Conservation (phyloP, 2,329 filamentous ascomycete species). For the Berkeleyomyces basicola region DNA sequence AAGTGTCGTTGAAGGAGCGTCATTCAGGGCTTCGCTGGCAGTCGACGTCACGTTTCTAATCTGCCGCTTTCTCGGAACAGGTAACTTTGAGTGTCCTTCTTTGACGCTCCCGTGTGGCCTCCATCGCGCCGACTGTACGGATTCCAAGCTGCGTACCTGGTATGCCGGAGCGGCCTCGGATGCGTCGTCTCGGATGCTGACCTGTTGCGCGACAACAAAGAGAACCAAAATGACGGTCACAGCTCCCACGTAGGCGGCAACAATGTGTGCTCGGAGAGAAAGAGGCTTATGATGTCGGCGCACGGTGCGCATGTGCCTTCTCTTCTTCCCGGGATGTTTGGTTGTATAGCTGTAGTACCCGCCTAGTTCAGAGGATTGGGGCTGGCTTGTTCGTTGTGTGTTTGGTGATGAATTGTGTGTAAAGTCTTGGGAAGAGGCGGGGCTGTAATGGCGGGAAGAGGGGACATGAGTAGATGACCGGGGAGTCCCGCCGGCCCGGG, state of each 20-base stretch:
- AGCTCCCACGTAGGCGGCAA: neutral
- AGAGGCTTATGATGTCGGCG: conserved; percentile 4
- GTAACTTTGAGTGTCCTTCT: neutral
- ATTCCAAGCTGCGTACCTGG: conserved; percentile 1
- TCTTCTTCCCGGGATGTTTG: neutral
- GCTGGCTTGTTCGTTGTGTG: neutral
- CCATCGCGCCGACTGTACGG: neutral
- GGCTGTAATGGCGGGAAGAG: neutral
- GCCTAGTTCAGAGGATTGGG: neutral
- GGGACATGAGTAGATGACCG: neutral
- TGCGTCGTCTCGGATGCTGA: conserved; percentile 1
- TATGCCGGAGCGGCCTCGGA: neutral
- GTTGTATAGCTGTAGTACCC: neutral
- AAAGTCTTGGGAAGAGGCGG: neutral
- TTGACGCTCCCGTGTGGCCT: neutral
- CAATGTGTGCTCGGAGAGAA: neutral
- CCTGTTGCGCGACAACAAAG: conserved; percentile 1
- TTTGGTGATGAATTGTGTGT: neutral
- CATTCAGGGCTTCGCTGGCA: neutral
- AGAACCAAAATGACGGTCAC: conserved; percentile 1
- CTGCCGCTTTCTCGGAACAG: neutral
- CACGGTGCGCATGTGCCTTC: neutral
- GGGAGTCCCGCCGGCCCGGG: neutral
- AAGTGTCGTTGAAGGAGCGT: no score
- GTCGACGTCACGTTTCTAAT: neutral